A percentile compares a stretch with the other conserved stretches of the same genome.
Conservation (phyloP, 1,284 basidiomycete genomes). For the Apiotrichum domesticum region DNA sequence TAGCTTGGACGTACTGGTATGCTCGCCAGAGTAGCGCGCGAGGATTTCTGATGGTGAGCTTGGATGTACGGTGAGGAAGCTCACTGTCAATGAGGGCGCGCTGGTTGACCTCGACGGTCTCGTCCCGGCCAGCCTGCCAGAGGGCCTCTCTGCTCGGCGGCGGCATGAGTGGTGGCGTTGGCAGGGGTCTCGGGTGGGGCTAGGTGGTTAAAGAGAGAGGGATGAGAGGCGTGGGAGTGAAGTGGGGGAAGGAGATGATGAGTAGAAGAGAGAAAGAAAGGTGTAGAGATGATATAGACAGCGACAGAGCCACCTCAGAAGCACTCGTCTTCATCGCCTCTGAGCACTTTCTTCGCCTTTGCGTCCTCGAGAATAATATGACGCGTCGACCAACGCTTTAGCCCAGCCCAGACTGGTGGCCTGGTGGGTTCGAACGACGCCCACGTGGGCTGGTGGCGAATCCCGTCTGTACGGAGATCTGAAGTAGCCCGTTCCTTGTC, state of each 20-base stretch:
- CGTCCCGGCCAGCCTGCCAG: conserved; percentile 42
- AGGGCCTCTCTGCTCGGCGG: conserved; percentile 31
- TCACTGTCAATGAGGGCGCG: conserved; percentile 81
- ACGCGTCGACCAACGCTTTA: too few species aligned
- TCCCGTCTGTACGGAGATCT: too few species aligned
- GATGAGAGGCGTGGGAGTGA: not conserved
- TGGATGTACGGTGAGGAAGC: not conserved
- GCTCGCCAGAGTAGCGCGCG: conserved; percentile 89
- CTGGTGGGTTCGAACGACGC: too few species aligned
- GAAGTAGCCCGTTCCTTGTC: too few species aligned
- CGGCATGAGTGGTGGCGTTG: conserved; percentile 15
- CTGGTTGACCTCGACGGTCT: conserved; percentile 80
- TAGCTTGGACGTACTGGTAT: conserved; percentile 56
- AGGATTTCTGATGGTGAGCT: conserved; percentile 54
- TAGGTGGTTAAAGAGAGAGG: too few species aligned
- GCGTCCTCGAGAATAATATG: too few species aligned
- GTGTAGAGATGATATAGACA: not conserved
- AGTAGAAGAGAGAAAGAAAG: not conserved
- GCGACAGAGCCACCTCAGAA: not conserved
- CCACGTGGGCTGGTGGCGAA: too few species aligned
- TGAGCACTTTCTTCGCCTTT: too few species aligned
- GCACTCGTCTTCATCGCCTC: too few species aligned
- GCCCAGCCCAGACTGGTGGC: too few species aligned
- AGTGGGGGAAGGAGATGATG: not conserved
- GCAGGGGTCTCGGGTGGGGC: too few species aligned